Evolutionary conservation across 2,329 filamentous ascomycete genomes (phyloP).

Genomic region (Stenocarpella maydis): DNA sequence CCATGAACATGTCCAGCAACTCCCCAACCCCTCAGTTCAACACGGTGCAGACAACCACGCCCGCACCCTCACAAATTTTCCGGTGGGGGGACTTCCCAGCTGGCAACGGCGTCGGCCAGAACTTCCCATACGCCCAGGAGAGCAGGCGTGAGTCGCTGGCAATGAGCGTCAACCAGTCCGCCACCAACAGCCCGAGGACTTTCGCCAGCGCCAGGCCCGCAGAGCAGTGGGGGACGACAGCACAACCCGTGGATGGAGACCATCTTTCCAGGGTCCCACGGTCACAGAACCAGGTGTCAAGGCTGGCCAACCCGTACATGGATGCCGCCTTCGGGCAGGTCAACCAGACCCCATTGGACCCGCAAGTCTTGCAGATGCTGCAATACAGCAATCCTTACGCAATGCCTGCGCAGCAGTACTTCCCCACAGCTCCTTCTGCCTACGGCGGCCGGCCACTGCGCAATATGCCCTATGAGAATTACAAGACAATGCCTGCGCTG

Average conservation of each 20-base stretch:
- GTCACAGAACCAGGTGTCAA: slow-evolving; percentile 26
- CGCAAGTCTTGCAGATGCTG: slow-evolving; percentile 15
- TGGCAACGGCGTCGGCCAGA: slow-evolving; percentile 13
- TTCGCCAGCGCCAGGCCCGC: slow-evolving; percentile 16
- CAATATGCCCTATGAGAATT: slow-evolving; percentile 61
- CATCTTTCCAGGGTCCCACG: slow-evolving; percentile 16
- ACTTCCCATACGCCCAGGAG: slow-evolving; percentile 20
- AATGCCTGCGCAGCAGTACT: slow-evolving; percentile 28
- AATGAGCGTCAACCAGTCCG: slow-evolving; percentile 31
- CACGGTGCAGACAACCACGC: slow-evolving; percentile 11
- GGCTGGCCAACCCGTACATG: slow-evolving; percentile 27
- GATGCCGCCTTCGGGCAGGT: slow-evolving; percentile 21
- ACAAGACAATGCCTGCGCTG: slow-evolving; percentile 49
- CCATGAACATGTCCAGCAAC: slow-evolving; percentile 10
- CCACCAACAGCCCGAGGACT: slow-evolving; percentile 29
- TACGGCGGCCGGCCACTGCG: slow-evolving; percentile 15
- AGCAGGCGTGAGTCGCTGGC: slow-evolving; percentile 30
- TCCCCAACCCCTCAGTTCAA: slow-evolving; percentile 30
- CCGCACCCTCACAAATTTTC: slow-evolving; percentile 1
- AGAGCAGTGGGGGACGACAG: slow-evolving; percentile 24
- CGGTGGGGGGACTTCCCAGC: slow-evolving; percentile 29
- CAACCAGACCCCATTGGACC: neutral
- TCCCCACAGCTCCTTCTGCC: slow-evolving; percentile 32
- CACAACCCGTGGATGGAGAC: slow-evolving; percentile 23
- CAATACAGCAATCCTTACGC: slow-evolving; percentile 16